A percentile compares a stretch with the other conserved stretches of the same genome.
Conservation (phyloP, 208 protist genomes). For the Leishmania turanica region DNA sequence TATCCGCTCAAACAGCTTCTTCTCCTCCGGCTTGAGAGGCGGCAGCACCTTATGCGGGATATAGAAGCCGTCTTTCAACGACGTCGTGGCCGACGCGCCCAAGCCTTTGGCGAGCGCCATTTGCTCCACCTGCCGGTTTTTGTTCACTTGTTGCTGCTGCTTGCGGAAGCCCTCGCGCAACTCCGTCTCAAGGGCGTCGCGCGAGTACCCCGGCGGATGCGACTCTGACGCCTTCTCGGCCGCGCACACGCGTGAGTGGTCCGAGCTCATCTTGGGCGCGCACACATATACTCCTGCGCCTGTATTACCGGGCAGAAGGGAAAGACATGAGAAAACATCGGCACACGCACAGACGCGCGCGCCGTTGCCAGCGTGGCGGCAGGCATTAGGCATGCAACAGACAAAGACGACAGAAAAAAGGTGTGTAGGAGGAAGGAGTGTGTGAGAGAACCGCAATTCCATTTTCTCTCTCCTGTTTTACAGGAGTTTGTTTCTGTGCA, state of each 20-base stretch:
- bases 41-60: conserved; percentile 59
- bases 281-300: neutral
- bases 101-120: conserved; percentile 77
- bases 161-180: conserved; percentile 65
- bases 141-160: conserved; percentile 41
- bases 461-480: too few relatives aligned
- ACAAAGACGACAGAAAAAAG: neutral
- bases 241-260: neutral
- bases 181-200: conserved; percentile 39
- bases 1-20: conserved; percentile 35
- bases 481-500: too few relatives aligned
- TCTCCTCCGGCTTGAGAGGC: conserved; percentile 41
- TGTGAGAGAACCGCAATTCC: too few relatives aligned
- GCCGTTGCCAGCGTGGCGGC: too few relatives aligned
- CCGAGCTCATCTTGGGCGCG: neutral
- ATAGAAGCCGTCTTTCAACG: conserved; percentile 60
- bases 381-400: too few relatives aligned
- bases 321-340: too few relatives aligned
- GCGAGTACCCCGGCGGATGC: neutral
- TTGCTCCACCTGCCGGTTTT: conserved; percentile 52
- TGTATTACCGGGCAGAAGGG: neutral
- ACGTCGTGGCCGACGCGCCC: conserved; percentile 51
- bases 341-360: too few relatives aligned
- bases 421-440: too few relatives aligned
- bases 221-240: neutral